Percentiles rank a stretch among this genome's conserved stretches.
These are phyloP conservation scores for Coprinellus micaceus DNA, from an alignment of 768 basidiomycete genomes.

Conservation along the genomic window DNA sequence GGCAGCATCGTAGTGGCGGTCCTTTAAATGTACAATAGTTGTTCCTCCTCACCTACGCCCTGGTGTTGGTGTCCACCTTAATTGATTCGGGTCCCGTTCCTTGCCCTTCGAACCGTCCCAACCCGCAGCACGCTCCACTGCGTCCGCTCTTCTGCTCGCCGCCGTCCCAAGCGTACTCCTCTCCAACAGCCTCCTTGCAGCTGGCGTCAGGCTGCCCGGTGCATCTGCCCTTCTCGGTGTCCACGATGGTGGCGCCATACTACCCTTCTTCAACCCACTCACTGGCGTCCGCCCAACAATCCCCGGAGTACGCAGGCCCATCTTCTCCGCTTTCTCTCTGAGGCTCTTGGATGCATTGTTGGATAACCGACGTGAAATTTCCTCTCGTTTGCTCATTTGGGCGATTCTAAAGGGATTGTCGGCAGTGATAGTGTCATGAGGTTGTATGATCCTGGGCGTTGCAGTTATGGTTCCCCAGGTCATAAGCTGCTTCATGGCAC, in stretches of 20 bases:
- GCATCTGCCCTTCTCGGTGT: slow-evolving; percentile 75
- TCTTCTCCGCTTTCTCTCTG: slow-evolving; percentile 67
- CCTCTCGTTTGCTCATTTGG: slow-evolving; percentile 75
- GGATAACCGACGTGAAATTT: slow-evolving; percentile 76
- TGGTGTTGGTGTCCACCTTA: slow-evolving; percentile 82
- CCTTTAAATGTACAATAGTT: slow-evolving; percentile 1
- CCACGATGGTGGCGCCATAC: slow-evolving; percentile 79
- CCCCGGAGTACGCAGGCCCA: slow-evolving; percentile 42
- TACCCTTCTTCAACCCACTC: slow-evolving; percentile 25
- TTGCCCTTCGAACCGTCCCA: slow-evolving; percentile 52
- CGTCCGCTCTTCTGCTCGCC: slow-evolving; percentile 62
- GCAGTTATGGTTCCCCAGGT: slow-evolving; percentile 94
- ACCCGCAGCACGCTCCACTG: slow-evolving; percentile 52
- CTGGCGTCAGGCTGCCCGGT: slow-evolving; percentile 79
- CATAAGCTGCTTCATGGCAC: slow-evolving; percentile 88
- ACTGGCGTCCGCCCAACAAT: slow-evolving; percentile 28
- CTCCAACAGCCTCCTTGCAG: slow-evolving; percentile 72
- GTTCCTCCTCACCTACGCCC: slow-evolving; percentile 23
- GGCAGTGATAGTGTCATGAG: slow-evolving; percentile 49
- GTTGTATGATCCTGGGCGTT: slow-evolving; percentile 81
- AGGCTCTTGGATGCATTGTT: slow-evolving; percentile 78
- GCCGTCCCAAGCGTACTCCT: slow-evolving; percentile 65
- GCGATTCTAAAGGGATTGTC: slow-evolving; percentile 76
- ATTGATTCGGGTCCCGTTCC: slow-evolving; percentile 59
- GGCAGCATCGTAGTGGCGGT: slow-evolving; percentile 16